Percentiles rank a stretch among this genome's conserved stretches.
These are phyloP conservation scores for Venturia effusa DNA, from an alignment of 2,329 filamentous ascomycete species.

Conservation along the genomic window DNA sequence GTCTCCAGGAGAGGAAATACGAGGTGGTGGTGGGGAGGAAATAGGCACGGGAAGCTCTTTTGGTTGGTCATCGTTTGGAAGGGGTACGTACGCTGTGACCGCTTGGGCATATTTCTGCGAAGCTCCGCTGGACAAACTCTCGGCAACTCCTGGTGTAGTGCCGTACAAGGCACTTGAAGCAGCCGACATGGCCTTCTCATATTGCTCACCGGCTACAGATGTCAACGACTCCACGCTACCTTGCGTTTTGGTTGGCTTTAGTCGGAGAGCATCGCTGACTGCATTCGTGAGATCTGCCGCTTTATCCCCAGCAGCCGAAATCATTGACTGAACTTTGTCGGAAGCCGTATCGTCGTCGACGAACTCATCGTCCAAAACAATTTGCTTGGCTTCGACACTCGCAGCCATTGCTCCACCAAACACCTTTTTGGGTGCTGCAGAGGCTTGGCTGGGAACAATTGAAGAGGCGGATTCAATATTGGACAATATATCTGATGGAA, in stretches of 20 bases:
- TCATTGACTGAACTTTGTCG: slow-evolving; percentile 7
- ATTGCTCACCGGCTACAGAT: slow-evolving; percentile 11
- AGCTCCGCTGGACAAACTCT: slow-evolving; percentile 19
- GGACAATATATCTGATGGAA: slow-evolving; percentile 12
- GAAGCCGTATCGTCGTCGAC: slow-evolving; percentile 6
- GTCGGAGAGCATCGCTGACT: slow-evolving; percentile 6
- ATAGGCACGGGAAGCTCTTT: background rate
- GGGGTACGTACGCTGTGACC: slow-evolving; percentile 41
- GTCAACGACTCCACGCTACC: slow-evolving; percentile 21
- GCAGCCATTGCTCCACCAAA: slow-evolving; percentile 44
- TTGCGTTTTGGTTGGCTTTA: slow-evolving; percentile 16
- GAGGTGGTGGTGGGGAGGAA: background rate
- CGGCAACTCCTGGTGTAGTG: slow-evolving; percentile 2
- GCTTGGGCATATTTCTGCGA: slow-evolving; percentile 46
- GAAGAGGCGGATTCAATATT: background rate
- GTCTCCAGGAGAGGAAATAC: background rate
- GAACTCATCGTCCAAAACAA: slow-evolving; percentile 24
- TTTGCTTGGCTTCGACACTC: slow-evolving; percentile 34
- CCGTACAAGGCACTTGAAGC: slow-evolving; percentile 12
- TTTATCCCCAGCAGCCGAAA: slow-evolving; percentile 7
- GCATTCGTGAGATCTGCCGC: slow-evolving; percentile 7
- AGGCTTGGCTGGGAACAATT: slow-evolving; percentile 4
- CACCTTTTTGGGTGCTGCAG: slow-evolving; percentile 37
- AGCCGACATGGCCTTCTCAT: slow-evolving; percentile 10
- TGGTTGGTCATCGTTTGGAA: background rate